Evolutionary conservation across 805 yeast genomes (phyloP).

Genomic region (Suhomyces faveliae): DNA sequence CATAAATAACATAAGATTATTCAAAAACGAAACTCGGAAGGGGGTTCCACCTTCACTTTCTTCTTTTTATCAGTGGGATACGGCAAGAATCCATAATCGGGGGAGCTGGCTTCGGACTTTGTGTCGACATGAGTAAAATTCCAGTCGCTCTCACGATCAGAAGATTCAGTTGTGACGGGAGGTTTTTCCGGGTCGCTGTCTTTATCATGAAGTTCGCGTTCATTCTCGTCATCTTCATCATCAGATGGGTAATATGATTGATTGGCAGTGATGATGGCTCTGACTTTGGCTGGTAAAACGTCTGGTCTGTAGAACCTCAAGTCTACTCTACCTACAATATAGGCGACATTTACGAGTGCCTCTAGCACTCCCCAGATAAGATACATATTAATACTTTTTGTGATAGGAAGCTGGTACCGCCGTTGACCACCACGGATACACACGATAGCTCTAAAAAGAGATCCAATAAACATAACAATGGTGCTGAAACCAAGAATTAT

Average conservation of each 20-base stretch:
- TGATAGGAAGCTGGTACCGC: conserved; percentile 4
- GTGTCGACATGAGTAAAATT: conserved; percentile 11
- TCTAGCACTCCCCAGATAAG: conserved; percentile 21
- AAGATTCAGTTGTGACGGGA: not conserved
- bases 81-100: conserved; percentile 3
- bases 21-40: conserved; percentile 19
- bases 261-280: conserved; percentile 19
- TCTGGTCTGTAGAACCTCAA: conserved; percentile 25
- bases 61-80: conserved; percentile 12
- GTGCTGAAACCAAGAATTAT: conserved; percentile 11
- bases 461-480: conserved; percentile 13
- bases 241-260: conserved; percentile 28
- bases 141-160: conserved; percentile 9
- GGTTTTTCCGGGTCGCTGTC: not conserved
- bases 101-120: not conserved
- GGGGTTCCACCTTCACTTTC: conserved; percentile 17
- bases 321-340: conserved; percentile 20
- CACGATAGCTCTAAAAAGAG: conserved; percentile 10
- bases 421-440: conserved; percentile 7
- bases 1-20: no score
- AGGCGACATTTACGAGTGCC: conserved; percentile 15
- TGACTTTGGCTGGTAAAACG: conserved; percentile 15
- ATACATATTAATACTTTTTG: conserved; percentile 14
- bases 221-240: conserved; percentile 18
- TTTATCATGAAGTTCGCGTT: not conserved